Base-by-base conservation (phyloP, 345 rosid species). In the Capsella bursapastoris region DNA sequence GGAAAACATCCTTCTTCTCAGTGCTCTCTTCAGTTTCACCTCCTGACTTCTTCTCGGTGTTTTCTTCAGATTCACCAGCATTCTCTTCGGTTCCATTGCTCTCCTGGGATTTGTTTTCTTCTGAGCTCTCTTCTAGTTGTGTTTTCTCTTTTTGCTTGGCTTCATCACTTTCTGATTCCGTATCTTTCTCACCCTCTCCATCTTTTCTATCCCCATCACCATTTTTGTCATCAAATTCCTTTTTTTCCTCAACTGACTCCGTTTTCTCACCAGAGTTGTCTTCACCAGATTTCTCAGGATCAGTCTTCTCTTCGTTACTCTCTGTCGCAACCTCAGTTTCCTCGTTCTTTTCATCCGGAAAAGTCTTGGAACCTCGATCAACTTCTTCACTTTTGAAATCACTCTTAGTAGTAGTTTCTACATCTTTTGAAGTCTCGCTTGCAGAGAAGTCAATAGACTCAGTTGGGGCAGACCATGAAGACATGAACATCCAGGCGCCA, bases 401-500 rank as follows among this genome's bases (percentile, higher is more conserved):
- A 53, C 50, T 84, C 60, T 80, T 80, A 27, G 73, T 53, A 67
- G 70, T 73, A 34, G 79, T 28, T 45, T 83, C 82, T 74, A 66
- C 77, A 79, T 82, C 73, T 74, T 83, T 43, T 2, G 32, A 16
- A 66, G 35, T 43, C 63, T 72, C 18, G 43, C 16, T 78, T 3
- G 78, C 0, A 58, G 78, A 51, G 43, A 78, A 72, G 73, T 72
- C 68, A 64, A 66, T 50, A 66, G 71, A 74, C 78, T 75, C 83
- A 18, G 80, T 71, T 13, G 88, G 86, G 64, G 79, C 83, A 53
- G 84, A 69, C 56, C 91, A 84, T 9, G 96, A 86, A n/a, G 97
- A 85, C 83, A 90, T 87, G 72, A 89, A 81, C 88, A 84, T 88
- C 97, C 98, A 94, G 35, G 84, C 82, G 22, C 96, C 98, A 73